Evolutionary conservation across 1,139 yeast genomes (phyloP), one percentile per base, ranked within the genome.

Genomic region (Kurtzmaniella quercitrusa): DNA sequence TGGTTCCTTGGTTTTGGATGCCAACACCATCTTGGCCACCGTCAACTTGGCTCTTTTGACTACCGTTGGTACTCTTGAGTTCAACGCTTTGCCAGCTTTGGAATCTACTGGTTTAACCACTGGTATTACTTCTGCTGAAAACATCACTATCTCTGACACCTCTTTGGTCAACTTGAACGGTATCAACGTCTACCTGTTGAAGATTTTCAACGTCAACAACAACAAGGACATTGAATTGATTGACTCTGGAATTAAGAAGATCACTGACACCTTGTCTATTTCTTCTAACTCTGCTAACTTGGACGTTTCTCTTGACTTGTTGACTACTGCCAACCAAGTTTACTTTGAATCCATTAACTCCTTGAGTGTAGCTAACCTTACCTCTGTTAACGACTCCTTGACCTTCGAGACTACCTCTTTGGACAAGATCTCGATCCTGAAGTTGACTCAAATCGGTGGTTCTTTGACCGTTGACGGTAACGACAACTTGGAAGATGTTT

Each of bases 121-220:
- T 42, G 89, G 88, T 68, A 79, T 93, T 60, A 76, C 87, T 60
- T 73, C 83, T 54, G 93, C 95, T 58, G 79, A 81, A 58, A 66
- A 78, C 48, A 77, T 93, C 55, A 63, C 73, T 63, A 84, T 93
- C 60, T 82, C 96, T 50, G 96, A 93, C 77, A 93, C 98, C 53
- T 79, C 84, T 56, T 77, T 93, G 65, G 76, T 76, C 58, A 72
- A 88, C 44, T 81, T 93, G 58, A 79, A 79, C 45, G 98, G 98
- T 66, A 80, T 93, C 64, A 81, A 82, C 64, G 86, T 91, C 56
- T 73, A 73, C 61, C 63, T 80, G 58, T 86, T 89, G 59, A 79
- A 79, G 63, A 73, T 74, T 48, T 87, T 90, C 75, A 79, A 90
- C 75, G 80, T 93, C 60, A 91, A 90, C 89, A 93, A 93, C 85